Conservation (phyloP, 352 stramenopile genomes). For the Globisporangium perplexum region DNA sequence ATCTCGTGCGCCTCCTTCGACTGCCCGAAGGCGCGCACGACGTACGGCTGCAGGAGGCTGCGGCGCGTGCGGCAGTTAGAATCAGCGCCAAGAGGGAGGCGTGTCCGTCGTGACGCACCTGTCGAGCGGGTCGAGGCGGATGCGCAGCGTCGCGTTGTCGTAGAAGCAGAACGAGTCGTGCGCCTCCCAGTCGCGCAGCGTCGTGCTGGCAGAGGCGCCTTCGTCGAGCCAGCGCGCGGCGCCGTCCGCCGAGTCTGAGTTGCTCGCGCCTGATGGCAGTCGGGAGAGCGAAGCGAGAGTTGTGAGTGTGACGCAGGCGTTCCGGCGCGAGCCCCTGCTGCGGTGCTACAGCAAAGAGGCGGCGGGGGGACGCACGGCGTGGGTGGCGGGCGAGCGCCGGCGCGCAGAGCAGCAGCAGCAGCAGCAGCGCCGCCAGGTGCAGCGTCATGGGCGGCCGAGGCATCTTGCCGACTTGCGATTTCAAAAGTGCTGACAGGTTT, state of each 20-base stretch:
- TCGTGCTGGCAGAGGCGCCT: slow-evolving; percentile 17
- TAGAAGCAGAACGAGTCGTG: slow-evolving; percentile 73
- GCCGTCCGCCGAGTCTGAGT: not conserved
- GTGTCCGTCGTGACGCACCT: slow-evolving; percentile 34
- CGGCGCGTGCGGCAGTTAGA: slow-evolving; percentile 17
- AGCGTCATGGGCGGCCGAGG: not conserved
- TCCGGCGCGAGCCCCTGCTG: not conserved
- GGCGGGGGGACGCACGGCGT: not conserved
- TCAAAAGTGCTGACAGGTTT: not conserved
- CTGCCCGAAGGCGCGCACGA: slow-evolving; percentile 63
- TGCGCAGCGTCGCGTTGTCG: slow-evolving; percentile 64
- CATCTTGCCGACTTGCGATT: not conserved
- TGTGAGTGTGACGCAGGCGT: not conserved
- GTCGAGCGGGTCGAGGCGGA: slow-evolving; percentile 68
- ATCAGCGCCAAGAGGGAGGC: not conserved
- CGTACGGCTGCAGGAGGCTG: slow-evolving; percentile 44
- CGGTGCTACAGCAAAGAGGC: not conserved
- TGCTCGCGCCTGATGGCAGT: not conserved
- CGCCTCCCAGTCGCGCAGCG: slow-evolving; percentile 51
- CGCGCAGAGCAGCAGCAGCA: not conserved
- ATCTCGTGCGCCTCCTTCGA: slow-evolving; percentile 49
- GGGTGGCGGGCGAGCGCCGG: not conserved
- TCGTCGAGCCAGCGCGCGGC: slow-evolving; percentile 55
- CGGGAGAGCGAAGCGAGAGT: not conserved
- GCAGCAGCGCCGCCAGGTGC: not conserved